phyloP scores from a whole-genome alignment of 2,329 filamentous ascomycete genomes.

The Phyllosticta citriasiana region DNA sequence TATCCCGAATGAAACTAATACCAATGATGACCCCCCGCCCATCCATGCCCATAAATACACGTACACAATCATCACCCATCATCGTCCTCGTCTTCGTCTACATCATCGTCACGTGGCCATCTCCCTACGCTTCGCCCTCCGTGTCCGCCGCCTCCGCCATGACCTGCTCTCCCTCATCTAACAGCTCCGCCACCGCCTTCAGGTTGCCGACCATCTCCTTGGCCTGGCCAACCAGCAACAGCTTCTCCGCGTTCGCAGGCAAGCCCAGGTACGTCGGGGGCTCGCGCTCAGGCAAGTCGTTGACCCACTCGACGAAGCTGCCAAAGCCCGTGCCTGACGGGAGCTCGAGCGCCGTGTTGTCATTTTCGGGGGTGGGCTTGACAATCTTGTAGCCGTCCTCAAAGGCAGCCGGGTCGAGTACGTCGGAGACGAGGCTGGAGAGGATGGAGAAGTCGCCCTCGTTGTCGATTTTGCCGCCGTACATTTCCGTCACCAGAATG shows the following conservation, averaged over 20 bases:
- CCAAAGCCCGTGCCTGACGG: conserved; percentile 72
- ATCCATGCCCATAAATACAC: not conserved
- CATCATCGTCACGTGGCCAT: not conserved
- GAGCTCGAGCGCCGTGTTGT: conserved; percentile 49
- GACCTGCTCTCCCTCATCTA: conserved; percentile 90
- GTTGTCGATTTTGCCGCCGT: conserved; percentile 95
- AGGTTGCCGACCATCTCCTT: conserved; percentile 75
- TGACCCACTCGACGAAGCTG: conserved; percentile 87
- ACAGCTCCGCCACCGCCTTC: conserved; percentile 70
- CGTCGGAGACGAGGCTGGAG: conserved; percentile 59
- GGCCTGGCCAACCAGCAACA: conserved; percentile 81
- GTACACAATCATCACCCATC: not conserved
- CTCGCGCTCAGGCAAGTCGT: conserved; percentile 83
- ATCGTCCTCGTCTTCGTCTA: not conserved
- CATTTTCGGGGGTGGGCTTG: conserved; percentile 38
- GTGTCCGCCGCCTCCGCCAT: conserved; percentile 51
- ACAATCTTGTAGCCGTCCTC: conserved; percentile 89
- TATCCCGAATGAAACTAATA: not conserved
- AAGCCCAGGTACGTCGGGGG: conserved; percentile 91
- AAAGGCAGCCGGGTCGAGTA: conserved; percentile 81
- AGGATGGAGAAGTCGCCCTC: conserved; percentile 72
- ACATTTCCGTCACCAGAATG: conserved; percentile 83
- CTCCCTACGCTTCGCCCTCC: not conserved
- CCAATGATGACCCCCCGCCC: not conserved
- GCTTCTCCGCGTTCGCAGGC: conserved; percentile 91